A percentile compares a stretch with the other conserved stretches of the same genome.
phyloP scores from a whole-genome alignment of 2,329 filamentous ascomycete species.

The Chaetomiaceae sp. region DNA sequence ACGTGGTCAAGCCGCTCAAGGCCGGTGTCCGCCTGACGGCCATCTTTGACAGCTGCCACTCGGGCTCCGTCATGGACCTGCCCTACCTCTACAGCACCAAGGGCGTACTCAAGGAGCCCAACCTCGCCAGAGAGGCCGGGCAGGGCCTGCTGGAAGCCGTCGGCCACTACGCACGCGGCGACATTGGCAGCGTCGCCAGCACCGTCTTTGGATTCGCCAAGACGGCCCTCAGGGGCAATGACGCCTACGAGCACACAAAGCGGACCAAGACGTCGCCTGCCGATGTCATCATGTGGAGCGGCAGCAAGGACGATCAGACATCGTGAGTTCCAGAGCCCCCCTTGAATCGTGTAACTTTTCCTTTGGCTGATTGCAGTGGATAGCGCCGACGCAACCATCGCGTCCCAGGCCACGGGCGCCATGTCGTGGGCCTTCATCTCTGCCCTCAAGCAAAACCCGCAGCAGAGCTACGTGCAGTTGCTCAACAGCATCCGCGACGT shows the following conservation, averaged over 20 bases:
- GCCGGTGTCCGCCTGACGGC: conserved; percentile 80
- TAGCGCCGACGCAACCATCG: conserved; percentile 86
- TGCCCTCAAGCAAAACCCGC: conserved; percentile 83
- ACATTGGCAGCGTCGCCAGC: conserved; percentile 74
- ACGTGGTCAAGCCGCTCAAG: conserved; percentile 71
- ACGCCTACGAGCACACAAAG: conserved; percentile 73
- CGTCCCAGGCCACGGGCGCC: conserved; percentile 84
- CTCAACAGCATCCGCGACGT: conserved; percentile 94
- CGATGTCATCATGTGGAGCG: conserved; percentile 97
- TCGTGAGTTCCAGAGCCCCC: no score
- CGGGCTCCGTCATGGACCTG: conserved; percentile 70
- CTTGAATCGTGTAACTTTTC: no score
- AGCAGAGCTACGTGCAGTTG: conserved; percentile 93
- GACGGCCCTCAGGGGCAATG: conserved; percentile 75
- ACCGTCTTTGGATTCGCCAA: conserved; percentile 83
- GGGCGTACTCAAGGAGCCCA: conserved; percentile 75
- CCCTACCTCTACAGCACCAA: conserved; percentile 79
- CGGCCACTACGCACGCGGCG: conserved; percentile 74
- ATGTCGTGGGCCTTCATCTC: conserved; percentile 98
- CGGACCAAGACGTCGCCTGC: conserved; percentile 90
- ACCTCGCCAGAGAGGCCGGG: conserved; percentile 74
- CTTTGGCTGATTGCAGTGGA: not conserved
- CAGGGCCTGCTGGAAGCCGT: conserved; percentile 68
- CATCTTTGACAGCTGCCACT: conserved; percentile 80
- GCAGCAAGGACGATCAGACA: conserved; percentile 93